phyloP scores from a whole-genome alignment of 192 early-diverging fungal species.

The Pilaira anomala region DNA sequence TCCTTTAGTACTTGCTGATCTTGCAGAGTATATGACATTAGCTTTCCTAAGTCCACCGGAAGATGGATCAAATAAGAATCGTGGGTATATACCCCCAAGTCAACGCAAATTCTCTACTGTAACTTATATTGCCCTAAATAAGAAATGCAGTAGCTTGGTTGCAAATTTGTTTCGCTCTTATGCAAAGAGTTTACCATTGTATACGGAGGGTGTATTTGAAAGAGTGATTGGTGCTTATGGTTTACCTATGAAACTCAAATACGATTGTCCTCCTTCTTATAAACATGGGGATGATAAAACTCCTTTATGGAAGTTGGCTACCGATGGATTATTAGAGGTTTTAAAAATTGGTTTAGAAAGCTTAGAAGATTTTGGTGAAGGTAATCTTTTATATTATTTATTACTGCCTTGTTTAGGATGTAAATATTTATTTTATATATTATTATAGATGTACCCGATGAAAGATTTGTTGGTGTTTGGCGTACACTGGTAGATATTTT shows the following conservation, averaged over 20 bases:
- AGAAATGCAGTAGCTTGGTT: conserved; percentile 55
- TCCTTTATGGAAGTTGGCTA: conserved; percentile 70
- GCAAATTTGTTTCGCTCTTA: conserved; percentile 54
- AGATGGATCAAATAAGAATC: conserved; percentile 11
- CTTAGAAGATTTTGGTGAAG: conserved; percentile 39
- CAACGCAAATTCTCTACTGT: conserved; percentile 38
- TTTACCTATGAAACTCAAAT: conserved; percentile 69
- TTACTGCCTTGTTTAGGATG: conserved; percentile 16
- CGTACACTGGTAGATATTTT: conserved; percentile 56
- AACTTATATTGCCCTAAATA: conserved; percentile 77
- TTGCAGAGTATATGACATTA: conserved; percentile 42
- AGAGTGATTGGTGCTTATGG: conserved; percentile 56
- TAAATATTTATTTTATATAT: background rate
- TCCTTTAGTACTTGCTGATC: conserved; percentile 37
- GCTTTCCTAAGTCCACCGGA: conserved; percentile 38
- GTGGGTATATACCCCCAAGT: conserved; percentile 22
- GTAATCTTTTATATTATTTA: background rate
- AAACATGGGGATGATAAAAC: conserved; percentile 59
- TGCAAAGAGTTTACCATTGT: conserved; percentile 47
- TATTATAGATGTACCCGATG: conserved; percentile 47
- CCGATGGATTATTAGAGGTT: conserved; percentile 56
- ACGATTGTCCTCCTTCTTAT: conserved; percentile 70
- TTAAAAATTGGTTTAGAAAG: conserved; percentile 47
- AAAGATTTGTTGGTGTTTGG: conserved; percentile 52
- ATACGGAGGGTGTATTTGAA: conserved; percentile 49